phyloP scores from a whole-genome alignment of 305 asterid genomes.

The Solanum hybrid region DNA sequence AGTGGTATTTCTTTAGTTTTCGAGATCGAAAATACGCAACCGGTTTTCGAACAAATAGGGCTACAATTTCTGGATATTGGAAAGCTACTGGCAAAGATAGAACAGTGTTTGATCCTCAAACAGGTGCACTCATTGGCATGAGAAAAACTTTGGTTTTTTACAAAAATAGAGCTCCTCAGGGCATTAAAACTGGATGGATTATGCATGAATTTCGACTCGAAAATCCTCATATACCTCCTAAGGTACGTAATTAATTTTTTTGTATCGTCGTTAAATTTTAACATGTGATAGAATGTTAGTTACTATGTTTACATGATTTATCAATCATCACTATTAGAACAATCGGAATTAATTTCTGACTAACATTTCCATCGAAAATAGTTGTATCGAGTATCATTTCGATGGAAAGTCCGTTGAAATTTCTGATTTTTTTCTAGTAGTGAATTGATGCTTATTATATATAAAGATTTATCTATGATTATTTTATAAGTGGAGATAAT shows the following conservation, averaged over 20 bases:
- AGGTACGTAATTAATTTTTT: slow-evolving; percentile 11
- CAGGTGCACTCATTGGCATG: slow-evolving; percentile 56
- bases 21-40: slow-evolving; percentile 84
- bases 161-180: slow-evolving; percentile 80
- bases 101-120: slow-evolving; percentile 38
- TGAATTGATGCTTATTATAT: not conserved
- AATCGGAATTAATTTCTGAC: not conserved
- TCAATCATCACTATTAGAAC: not conserved
- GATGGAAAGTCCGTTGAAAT: not conserved
- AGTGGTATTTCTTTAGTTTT: slow-evolving; percentile 91
- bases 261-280: not conserved
- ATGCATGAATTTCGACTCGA: slow-evolving; percentile 94
- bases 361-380: not conserved
- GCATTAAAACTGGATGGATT: slow-evolving; percentile 85
- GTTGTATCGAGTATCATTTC: not conserved
- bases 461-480: too few relatives aligned
- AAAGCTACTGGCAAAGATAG: slow-evolving; percentile 91
- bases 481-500: not conserved
- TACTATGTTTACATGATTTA: not conserved
- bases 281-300: not conserved
- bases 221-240: slow-evolving; percentile 74
- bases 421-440: not conserved
- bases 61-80: slow-evolving; percentile 79
- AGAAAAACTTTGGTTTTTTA: slow-evolving; percentile 82
- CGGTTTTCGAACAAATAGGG: slow-evolving; percentile 64